Conservation (phyloP, 768 basidiomycete genomes). For the Boletus rubroflammeus region DNA sequence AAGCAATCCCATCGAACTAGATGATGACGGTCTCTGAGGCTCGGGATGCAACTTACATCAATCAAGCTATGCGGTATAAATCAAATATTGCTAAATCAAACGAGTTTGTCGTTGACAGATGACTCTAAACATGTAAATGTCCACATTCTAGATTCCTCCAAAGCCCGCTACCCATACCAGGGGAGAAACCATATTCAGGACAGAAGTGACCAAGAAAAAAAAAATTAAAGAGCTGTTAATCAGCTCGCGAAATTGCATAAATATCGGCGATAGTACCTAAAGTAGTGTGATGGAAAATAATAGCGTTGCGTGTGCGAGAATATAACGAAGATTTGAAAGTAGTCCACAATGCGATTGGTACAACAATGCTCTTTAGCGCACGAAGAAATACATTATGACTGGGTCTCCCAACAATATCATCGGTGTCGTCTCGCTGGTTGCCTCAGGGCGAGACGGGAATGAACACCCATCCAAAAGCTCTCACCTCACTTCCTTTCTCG, state of each 20-base stretch:
- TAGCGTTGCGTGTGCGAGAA: neutral
- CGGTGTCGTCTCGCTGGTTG: neutral
- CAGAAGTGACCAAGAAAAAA: neutral
- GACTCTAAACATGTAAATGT: neutral
- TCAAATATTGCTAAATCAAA: neutral
- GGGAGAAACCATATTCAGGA: neutral
- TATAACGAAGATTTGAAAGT: neutral
- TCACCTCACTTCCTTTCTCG: constrained; percentile 52
- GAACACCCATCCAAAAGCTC: constrained; percentile 63
- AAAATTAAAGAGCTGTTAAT: neutral
- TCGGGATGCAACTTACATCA: neutral
- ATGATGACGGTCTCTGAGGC: neutral
- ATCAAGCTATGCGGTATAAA: neutral
- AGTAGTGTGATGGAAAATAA: neutral
- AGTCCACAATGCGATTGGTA: neutral
- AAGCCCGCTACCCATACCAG: neutral
- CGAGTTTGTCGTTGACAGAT: neutral
- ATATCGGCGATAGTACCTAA: neutral
- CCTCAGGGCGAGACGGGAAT: constrained; percentile 26
- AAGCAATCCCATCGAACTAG: neutral
- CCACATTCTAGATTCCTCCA: too few relatives aligned
- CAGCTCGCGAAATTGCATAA: neutral
- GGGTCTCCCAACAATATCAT: neutral
- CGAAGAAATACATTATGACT: constrained; percentile 3
- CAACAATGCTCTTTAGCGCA: neutral